A percentile compares a stretch with the other conserved stretches of the same genome.
Conservation (phyloP, 2,329 filamentous ascomycete genomes). For the Talaromyces sp. region DNA sequence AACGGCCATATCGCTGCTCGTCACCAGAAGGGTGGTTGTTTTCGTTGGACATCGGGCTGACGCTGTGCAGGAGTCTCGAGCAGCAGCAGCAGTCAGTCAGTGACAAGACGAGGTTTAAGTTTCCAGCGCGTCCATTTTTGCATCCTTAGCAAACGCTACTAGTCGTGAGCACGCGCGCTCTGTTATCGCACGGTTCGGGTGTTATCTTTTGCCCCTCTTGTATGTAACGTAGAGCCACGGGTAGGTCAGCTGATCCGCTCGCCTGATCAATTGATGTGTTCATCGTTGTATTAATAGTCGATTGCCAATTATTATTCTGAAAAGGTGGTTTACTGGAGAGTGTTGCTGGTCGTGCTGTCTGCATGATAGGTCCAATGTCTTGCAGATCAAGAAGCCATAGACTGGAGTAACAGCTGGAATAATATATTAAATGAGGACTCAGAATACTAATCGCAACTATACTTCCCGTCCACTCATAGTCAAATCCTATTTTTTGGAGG, state of each 20-base stretch:
- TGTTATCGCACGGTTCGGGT: background rate
- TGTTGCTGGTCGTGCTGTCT: too few relatives aligned
- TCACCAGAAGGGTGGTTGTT: background rate
- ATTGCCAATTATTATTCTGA: too few relatives aligned
- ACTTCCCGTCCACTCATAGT: background rate
- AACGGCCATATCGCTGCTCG: slow-evolving; percentile 8
- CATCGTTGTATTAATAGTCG: too few relatives aligned
- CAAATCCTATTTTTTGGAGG: too few relatives aligned
- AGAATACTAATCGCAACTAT: background rate
- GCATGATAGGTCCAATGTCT: too few relatives aligned
- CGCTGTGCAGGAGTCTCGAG: background rate
- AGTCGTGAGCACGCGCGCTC: background rate
- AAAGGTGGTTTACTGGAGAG: too few relatives aligned
- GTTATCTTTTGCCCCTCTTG: slow-evolving; percentile 3
- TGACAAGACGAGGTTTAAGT: background rate
- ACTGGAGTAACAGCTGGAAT: background rate
- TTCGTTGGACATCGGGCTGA: slow-evolving; percentile 4
- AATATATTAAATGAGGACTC: background rate
- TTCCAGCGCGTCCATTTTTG: background rate
- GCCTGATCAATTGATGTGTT: background rate
- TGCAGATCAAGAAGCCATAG: too few relatives aligned
- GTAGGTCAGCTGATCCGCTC: background rate
- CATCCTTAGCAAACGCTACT: background rate
- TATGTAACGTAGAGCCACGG: background rate
- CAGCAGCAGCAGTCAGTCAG: background rate